A percentile compares a stretch with the other conserved stretches of the same genome.
These are phyloP conservation scores for Pleurotus giganteus DNA, from an alignment of 768 basidiomycete species.

Conservation along the genomic window DNA sequence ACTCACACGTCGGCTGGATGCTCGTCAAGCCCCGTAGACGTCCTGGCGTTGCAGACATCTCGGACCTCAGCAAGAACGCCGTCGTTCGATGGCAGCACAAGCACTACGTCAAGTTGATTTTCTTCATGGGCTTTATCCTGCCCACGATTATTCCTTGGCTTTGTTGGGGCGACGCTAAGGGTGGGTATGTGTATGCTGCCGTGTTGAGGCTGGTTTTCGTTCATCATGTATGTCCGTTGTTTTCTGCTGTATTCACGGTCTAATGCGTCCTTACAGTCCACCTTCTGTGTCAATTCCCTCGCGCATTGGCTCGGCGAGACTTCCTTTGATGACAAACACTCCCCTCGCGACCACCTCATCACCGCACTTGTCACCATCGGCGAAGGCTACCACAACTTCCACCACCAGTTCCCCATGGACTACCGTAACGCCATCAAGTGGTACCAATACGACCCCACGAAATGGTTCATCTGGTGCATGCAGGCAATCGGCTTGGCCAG, in stretches of 20 bases:
- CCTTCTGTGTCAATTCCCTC: slow-evolving; percentile 95
- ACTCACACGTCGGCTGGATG: slow-evolving; percentile 94
- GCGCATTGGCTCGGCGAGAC: slow-evolving; percentile 94
- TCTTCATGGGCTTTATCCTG: slow-evolving; percentile 56
- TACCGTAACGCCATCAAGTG: slow-evolving; percentile 95
- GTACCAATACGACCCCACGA: slow-evolving; percentile 92
- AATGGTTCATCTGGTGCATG: slow-evolving; percentile 82
- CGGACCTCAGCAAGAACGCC: slow-evolving; percentile 76
- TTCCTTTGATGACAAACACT: slow-evolving; percentile 81
- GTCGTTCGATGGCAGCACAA: slow-evolving; percentile 88
- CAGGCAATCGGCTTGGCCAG: slow-evolving; percentile 62
- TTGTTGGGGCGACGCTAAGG: slow-evolving; percentile 81
- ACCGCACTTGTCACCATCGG: slow-evolving; percentile 91
- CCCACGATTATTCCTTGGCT: slow-evolving; percentile 63
- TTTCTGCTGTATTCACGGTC: slow-evolving; percentile 29
- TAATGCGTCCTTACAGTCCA: slow-evolving; percentile 82
- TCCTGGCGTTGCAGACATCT: slow-evolving; percentile 88
- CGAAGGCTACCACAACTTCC: slow-evolving; percentile 98
- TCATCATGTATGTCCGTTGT: slow-evolving; percentile 51
- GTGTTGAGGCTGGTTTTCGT: slow-evolving; percentile 64
- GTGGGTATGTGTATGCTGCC: slow-evolving; percentile 79
- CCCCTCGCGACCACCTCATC: slow-evolving; percentile 83
- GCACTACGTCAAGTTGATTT: slow-evolving; percentile 62
- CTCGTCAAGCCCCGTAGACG: slow-evolving; percentile 84
- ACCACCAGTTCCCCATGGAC: slow-evolving; percentile 96